A percentile compares a stretch with the other conserved stretches of the same genome.
These are phyloP conservation scores for Ulmus americana DNA, from an alignment of 331 rosid genomes.

Conservation along the genomic window DNA sequence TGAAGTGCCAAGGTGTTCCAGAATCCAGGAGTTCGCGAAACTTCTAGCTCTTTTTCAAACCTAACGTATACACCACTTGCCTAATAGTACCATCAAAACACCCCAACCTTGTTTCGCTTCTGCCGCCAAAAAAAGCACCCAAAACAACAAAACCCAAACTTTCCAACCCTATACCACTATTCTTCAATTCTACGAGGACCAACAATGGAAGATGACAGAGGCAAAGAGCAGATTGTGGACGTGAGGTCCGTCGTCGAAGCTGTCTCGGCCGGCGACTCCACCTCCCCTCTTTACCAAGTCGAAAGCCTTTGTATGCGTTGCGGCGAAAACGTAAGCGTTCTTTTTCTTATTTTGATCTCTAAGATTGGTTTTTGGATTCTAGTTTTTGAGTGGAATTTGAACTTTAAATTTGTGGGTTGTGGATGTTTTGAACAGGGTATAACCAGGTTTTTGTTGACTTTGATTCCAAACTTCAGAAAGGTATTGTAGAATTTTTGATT, in stretches of 20 bases:
- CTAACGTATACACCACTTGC: neutral
- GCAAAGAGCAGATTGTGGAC: slow-evolving; percentile 49
- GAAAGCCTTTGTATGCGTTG: slow-evolving; percentile 98
- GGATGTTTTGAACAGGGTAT: slow-evolving; percentile 44
- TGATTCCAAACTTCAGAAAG: slow-evolving; percentile 85
- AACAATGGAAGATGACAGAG: slow-evolving; percentile 18
- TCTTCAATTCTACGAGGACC: too few relatives aligned
- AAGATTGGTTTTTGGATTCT: neutral
- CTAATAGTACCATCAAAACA: neutral
- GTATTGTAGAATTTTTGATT: slow-evolving; percentile 27
- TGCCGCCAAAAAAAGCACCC: slow-evolving; percentile 3
- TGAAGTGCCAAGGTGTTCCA: too few relatives aligned
- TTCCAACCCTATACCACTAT: too few relatives aligned
- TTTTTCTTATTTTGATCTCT: neutral
- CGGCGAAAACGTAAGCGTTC: slow-evolving; percentile 44
- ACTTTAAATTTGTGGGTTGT: neutral
- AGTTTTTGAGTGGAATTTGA: neutral
- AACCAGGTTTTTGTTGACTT: slow-evolving; percentile 65
- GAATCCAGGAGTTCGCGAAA: neutral
- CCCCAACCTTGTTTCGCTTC: neutral
- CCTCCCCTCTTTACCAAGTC: slow-evolving; percentile 55
- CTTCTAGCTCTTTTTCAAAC: slow-evolving; percentile 1
- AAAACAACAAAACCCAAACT: too few relatives aligned
- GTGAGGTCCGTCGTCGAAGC: slow-evolving; percentile 81
- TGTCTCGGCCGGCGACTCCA: slow-evolving; percentile 52